Conservation (phyloP, 2,329 filamentous ascomycete species). For the Kalmusia sp. region DNA sequence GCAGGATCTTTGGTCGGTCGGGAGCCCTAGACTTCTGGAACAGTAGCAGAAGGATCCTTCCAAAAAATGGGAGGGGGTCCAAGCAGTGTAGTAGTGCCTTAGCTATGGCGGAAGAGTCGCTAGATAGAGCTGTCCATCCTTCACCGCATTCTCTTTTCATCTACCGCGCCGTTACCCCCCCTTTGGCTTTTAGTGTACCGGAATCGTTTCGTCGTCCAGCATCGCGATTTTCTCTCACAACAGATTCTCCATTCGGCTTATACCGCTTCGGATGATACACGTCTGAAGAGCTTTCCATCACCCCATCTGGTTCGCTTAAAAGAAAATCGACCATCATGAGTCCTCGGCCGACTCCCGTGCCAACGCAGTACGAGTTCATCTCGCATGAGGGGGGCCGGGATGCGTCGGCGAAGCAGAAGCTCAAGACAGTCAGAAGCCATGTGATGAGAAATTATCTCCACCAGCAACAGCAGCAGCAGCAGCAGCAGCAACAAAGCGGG, state of each 20-base stretch:
- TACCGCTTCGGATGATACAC: no score
- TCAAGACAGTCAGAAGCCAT: slow-evolving; percentile 32
- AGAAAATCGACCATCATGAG: not conserved
- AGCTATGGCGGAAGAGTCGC: not conserved
- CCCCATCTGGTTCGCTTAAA: not conserved
- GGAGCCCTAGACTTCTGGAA: not conserved
- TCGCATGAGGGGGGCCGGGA: slow-evolving; percentile 25
- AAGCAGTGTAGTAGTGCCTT: not conserved
- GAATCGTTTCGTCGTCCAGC: not conserved
- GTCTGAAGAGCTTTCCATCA: not conserved
- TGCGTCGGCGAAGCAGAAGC: slow-evolving; percentile 21
- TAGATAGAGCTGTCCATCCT: not conserved
- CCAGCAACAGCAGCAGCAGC: slow-evolving; percentile 15
- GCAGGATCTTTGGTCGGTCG: not conserved
- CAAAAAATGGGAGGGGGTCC: not conserved
- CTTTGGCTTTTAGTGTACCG: not conserved
- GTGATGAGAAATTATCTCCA: slow-evolving; percentile 33
- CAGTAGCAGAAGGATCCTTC: not conserved
- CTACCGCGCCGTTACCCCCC: not conserved
- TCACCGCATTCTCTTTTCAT: not conserved
- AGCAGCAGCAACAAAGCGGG: slow-evolving; percentile 8
- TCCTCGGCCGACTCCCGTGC: not conserved
- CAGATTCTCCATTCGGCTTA: not conserved
- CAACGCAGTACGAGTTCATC: slow-evolving; percentile 30
- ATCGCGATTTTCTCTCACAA: not conserved